These are phyloP conservation scores for Aphanomyces astaci DNA, from an alignment of 352 stramenopile species.

Conservation along the genomic window DNA sequence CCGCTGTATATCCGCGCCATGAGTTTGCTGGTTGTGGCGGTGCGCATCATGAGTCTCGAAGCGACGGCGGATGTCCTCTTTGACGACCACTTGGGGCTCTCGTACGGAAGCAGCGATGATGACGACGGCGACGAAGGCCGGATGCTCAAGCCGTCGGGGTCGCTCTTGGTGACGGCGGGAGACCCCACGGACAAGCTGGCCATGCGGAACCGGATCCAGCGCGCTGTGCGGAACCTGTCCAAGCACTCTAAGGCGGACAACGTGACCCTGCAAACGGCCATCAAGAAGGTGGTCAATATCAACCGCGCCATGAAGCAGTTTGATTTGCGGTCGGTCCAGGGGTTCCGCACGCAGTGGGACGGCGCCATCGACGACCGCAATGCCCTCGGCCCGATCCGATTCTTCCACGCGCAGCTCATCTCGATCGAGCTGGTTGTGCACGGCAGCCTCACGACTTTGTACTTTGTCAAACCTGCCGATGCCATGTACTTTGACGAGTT, in stretches of 20 bases:
- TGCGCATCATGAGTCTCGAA: slow-evolving; percentile 23
- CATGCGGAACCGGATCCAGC: background rate
- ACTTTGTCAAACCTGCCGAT: slow-evolving; percentile 22
- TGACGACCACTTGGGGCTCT: background rate
- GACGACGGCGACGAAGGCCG: background rate
- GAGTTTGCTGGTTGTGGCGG: slow-evolving; percentile 7
- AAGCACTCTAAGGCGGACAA: background rate
- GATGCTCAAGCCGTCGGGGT: background rate
- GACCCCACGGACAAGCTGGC: slow-evolving; percentile 6
- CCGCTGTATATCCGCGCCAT: slow-evolving; percentile 5
- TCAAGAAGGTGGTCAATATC: slow-evolving; percentile 4
- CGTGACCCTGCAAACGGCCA: background rate
- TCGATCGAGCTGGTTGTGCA: slow-evolving; percentile 12
- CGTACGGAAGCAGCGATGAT: background rate
- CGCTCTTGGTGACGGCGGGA: no score
- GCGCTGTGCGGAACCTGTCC: background rate
- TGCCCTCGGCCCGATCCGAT: background rate
- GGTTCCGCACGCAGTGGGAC: slow-evolving; percentile 16
- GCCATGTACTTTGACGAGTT: slow-evolving; percentile 24
- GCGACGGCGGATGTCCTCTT: background rate
- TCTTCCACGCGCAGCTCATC: slow-evolving; percentile 21
- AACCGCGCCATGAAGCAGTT: slow-evolving; percentile 15
- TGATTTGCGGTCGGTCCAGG: slow-evolving; percentile 15
- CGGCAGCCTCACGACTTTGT: slow-evolving; percentile 6
- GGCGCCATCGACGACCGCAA: slow-evolving; percentile 7